Base-by-base conservation (phyloP, 2,329 filamentous ascomycete species). In the Ustilaginoidea virens region DNA sequence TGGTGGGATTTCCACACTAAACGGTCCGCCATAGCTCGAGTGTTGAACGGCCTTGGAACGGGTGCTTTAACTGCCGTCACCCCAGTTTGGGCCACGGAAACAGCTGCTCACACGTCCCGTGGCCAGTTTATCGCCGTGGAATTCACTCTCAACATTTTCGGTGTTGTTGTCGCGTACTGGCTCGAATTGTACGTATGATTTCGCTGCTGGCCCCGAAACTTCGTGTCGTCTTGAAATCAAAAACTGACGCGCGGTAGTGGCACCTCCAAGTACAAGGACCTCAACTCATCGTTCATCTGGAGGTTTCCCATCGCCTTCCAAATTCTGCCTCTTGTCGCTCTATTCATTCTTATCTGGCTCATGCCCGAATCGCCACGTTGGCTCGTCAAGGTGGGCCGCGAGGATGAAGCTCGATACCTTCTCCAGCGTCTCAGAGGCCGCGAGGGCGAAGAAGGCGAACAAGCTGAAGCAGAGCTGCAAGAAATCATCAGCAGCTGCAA, bases 71-170 rank as follows among this genome's bases (percentile, higher is more conserved):
- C 56, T 19, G 60, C 55, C 25, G 64, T 65, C 36, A 58, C 60
- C 5, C 61, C 61, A 4, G 60, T 61, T 1, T 47, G 61, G 31
- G 55, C 65, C 23, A 57, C 59, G 1, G 63, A 67, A 40, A 55
- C 56, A 2, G 62, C 61, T 3, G 47, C 53, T 4, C 57, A 61
- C 5, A 43, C 52, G 16, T 73, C 68, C 2, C 65, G 78, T 23
- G 78, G 78, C 5, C 63, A 72, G 27, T 78, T 79, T 36, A 69
- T 81, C 32, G 71, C 74, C 7, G 72, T 79, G 30, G 76, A 81
- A 41, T 81, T 82, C 36, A 80, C 74, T 0, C 49, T 80, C 7
- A 82, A 81, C 43, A 80, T 80, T 35, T 71, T 79, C 27, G 75
- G 75, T 41, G 72, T 80, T 1, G 67, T 74, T 0, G 48, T 55